These are phyloP conservation scores for Lipomyces yamanashiensis DNA, from an alignment of 805 yeast genomes.

Conservation along the genomic window DNA sequence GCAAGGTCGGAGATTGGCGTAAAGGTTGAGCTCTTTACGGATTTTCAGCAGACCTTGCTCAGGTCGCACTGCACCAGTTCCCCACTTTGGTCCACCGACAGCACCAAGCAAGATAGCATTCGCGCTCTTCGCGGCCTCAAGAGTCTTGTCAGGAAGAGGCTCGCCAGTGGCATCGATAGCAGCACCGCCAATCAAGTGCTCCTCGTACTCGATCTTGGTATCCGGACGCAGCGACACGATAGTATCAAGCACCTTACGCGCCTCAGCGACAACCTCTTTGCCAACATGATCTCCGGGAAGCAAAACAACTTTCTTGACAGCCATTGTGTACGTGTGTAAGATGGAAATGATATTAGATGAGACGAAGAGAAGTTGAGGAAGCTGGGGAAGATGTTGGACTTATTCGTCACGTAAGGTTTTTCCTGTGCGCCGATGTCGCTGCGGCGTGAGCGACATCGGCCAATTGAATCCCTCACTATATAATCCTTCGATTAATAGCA, in stretches of 20 bases:
- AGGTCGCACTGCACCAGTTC: slow-evolving; percentile 93
- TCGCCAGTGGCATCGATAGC: slow-evolving; percentile 96
- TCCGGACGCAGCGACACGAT: slow-evolving; percentile 62
- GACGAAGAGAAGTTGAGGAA: neutral
- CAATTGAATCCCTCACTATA: too few relatives aligned
- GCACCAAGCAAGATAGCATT: slow-evolving; percentile 98
- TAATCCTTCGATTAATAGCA: too few relatives aligned
- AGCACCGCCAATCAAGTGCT: slow-evolving; percentile 96
- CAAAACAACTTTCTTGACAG: slow-evolving; percentile 72
- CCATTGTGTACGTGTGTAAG: neutral
- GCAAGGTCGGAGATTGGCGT: slow-evolving; percentile 97
- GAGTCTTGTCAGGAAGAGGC: slow-evolving; percentile 84
- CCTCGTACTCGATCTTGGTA: slow-evolving; percentile 68
- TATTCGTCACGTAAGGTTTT: slow-evolving; percentile 1
- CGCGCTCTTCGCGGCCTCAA: slow-evolving; percentile 80
- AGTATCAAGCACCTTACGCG: slow-evolving; percentile 86
- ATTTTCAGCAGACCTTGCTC: slow-evolving; percentile 95
- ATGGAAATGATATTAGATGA: neutral
- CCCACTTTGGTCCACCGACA: slow-evolving; percentile 99
- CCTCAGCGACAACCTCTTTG: slow-evolving; percentile 84
- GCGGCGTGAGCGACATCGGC: slow-evolving; percentile 3
- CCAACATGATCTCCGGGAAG: slow-evolving; percentile 98
- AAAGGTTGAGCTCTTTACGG: slow-evolving; percentile 89
- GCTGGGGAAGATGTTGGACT: neutral
- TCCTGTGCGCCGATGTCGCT: slow-evolving; percentile 8